Evolutionary conservation across 441 rosid genomes (phyloP), one percentile per base, ranked within the genome.

Genomic region (Populus hybrid): DNA sequence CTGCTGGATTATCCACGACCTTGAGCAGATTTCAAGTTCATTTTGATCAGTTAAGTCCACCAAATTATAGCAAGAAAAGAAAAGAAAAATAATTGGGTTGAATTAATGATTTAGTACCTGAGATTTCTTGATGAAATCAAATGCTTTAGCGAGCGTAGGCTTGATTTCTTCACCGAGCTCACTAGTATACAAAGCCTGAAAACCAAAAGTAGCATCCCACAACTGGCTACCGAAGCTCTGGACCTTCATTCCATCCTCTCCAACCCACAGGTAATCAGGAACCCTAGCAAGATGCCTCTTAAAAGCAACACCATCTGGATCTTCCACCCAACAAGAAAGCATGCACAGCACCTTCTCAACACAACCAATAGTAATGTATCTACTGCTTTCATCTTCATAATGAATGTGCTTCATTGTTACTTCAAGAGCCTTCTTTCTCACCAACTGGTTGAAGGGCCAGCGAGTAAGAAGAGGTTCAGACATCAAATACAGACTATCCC

Each of bases 311-410:
- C 92, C 88, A 28, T 86, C 69, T 4, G 91, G 92, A 67, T 90
- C 90, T 78, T 90, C 92, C 2, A 81, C 92, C 92, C 92, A 90
- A 32, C 92, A 90, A 14, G 89, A 83, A 67, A 90, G 90, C 90
- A 85, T 90, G 70, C 81, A 82, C 6, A 85, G 61, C 24, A 77
- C 90, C 89, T 90, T 90, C 35, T 84, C 88, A 1, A 88, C 88
- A 12, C 88, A 85, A 12, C 90, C 93, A 11, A 86, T 86, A 14
- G 88, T 87, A 32, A 90, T 86, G 78, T 88, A 90, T 76, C 93
- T 76, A 72, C 87, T 88, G 34, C 46, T 86, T 64, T 90, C 87
- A 57, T 90, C 90, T 79, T 90, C 90, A 42, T 90, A 88, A 63
- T 88, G 93, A 34, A 90, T 82, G 69, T 82, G 83, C n/a, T 81